phyloP scores from a whole-genome alignment of 352 stramenopile species.

The Pythium rhizo-oryzae region DNA sequence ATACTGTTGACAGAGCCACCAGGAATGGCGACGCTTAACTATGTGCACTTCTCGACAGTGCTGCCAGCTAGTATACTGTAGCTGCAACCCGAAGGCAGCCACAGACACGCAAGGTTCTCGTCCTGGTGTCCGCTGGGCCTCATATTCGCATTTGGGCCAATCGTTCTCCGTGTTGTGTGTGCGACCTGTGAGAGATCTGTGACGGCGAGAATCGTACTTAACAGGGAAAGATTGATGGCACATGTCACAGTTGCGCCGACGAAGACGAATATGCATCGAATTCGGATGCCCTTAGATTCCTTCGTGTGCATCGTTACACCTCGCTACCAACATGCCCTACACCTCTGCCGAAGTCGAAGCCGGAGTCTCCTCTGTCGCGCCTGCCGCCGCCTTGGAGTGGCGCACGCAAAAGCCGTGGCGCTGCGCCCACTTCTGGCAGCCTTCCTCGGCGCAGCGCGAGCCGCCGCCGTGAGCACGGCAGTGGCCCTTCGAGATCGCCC shows the following conservation, averaged over 20 bases:
- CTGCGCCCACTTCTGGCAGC: slow-evolving; percentile 78
- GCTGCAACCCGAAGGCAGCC: too few species aligned
- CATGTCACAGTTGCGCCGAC: slow-evolving; percentile 31
- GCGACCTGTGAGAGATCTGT: slow-evolving; percentile 33
- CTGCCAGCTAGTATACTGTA: too few species aligned
- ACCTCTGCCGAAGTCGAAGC: slow-evolving; percentile 24
- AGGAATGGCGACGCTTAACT: too few species aligned
- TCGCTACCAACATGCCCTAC: slow-evolving; percentile 6
- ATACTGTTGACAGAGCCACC: too few species aligned
- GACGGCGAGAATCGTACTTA: slow-evolving; percentile 34
- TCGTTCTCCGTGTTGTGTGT: slow-evolving; percentile 9
- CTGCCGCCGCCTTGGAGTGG: slow-evolving; percentile 53
- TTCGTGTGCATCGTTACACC: background rate
- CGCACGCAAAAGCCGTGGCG: slow-evolving; percentile 74
- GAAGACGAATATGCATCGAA: slow-evolving; percentile 5
- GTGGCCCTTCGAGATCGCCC: slow-evolving; percentile 83
- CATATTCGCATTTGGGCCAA: slow-evolving; percentile 21
- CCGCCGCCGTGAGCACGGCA: slow-evolving; percentile 85
- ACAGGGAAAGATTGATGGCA: slow-evolving; percentile 24
- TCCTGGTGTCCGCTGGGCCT: too few species aligned
- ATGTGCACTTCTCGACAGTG: too few species aligned
- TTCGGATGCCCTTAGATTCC: slow-evolving; percentile 8
- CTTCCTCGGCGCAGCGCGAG: slow-evolving; percentile 65
- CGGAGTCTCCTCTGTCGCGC: slow-evolving; percentile 20
- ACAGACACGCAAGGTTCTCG: too few species aligned